Conservation (phyloP, 2,329 filamentous ascomycete species). For the Dactylellina drechsleri region DNA sequence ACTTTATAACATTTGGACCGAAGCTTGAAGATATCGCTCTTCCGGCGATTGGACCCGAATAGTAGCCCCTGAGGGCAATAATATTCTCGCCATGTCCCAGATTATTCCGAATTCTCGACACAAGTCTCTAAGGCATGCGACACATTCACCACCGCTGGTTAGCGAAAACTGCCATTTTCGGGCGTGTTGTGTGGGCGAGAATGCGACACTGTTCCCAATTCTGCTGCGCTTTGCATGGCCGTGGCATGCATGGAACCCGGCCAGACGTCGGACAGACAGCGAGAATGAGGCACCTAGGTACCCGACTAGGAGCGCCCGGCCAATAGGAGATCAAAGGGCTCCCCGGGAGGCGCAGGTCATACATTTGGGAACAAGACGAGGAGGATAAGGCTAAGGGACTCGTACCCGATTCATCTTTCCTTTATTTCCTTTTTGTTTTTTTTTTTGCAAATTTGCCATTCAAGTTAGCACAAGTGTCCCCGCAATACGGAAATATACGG, state of each 20-base stretch:
- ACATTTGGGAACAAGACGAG: not conserved
- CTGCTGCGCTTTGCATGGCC: constrained; percentile 4
- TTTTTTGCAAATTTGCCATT: constrained; percentile 25
- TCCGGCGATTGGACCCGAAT: constrained; percentile 50
- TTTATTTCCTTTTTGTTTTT: constrained; percentile 13
- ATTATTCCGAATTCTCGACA: constrained; percentile 50
- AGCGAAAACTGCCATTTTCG: constrained; percentile 54
- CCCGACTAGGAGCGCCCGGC: constrained; percentile 12
- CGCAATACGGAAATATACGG: constrained; percentile 52
- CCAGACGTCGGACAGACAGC: constrained; percentile 44
- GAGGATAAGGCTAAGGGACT: constrained; percentile 26
- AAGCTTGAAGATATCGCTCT: constrained; percentile 43
- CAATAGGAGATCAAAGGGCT: constrained; percentile 17
- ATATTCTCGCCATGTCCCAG: constrained; percentile 45
- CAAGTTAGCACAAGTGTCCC: constrained; percentile 49
- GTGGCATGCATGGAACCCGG: constrained; percentile 27
- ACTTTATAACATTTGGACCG: constrained; percentile 55
- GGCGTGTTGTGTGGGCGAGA: constrained; percentile 42
- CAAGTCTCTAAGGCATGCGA: constrained; percentile 50
- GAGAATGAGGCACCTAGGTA: constrained; percentile 6
- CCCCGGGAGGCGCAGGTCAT: constrained; percentile 9
- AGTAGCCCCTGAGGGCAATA: constrained; percentile 41
- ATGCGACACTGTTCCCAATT: constrained; percentile 34
- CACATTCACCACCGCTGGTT: constrained; percentile 42
- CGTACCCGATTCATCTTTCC: constrained; percentile 46